These are phyloP conservation scores for Zasmidium cellare DNA, from an alignment of 2,329 filamentous ascomycete genomes.

Conservation along the genomic window DNA sequence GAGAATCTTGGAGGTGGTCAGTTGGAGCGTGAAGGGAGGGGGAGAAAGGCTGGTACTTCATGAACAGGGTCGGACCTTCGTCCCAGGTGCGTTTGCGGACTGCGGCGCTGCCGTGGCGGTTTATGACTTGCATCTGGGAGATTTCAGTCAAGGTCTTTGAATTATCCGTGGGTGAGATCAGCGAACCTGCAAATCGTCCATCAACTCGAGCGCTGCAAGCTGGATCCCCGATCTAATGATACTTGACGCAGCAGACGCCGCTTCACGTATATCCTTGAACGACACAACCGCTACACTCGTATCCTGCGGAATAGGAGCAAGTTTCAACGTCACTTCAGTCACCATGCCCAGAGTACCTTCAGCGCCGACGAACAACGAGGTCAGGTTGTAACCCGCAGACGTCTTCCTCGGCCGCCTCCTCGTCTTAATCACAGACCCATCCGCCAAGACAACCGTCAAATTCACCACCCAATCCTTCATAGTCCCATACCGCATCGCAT, in stretches of 20 bases:
- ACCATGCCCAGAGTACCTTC: constrained; percentile 81
- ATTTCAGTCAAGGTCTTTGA: neutral
- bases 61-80: constrained; percentile 76
- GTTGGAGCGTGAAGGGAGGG: neutral
- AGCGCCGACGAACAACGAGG: constrained; percentile 74
- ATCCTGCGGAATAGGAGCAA: constrained; percentile 73
- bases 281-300: constrained; percentile 77
- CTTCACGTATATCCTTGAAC: constrained; percentile 75
- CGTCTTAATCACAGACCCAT: constrained; percentile 78
- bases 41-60: constrained; percentile 36
- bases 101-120: constrained; percentile 58
- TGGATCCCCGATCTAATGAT: constrained; percentile 76
- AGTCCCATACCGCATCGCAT: constrained; percentile 70
- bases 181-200: constrained; percentile 74
- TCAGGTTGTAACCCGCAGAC: constrained; percentile 81
- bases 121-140: constrained; percentile 70
- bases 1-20: constrained; percentile 63
- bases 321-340: constrained; percentile 79
- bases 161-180: too few species aligned
- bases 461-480: constrained; percentile 91
- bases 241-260: constrained; percentile 70
- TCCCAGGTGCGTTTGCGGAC: constrained; percentile 72
- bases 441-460: constrained; percentile 75
- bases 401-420: constrained; percentile 74
- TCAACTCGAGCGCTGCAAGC: constrained; percentile 77